Percentiles rank a stretch among this genome's conserved stretches.
Conservation (phyloP, 257 asterid species). For the Lycium barbarum region DNA sequence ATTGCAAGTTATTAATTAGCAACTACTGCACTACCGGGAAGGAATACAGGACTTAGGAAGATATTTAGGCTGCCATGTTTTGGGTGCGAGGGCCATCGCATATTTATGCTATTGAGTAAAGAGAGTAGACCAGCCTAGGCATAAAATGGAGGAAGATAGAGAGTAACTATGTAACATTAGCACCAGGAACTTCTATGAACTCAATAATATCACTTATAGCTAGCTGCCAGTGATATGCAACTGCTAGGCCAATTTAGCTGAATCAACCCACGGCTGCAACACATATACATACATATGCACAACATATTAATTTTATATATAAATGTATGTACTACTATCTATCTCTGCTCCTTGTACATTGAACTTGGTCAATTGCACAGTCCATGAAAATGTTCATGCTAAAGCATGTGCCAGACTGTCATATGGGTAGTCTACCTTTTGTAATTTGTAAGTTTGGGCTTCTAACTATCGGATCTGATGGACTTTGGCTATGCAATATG, state of each 20-base stretch:
- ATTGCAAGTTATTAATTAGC: not conserved
- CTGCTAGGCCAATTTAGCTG: not conserved
- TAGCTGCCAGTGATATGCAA: not conserved
- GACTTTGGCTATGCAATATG: not conserved
- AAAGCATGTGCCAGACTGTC: not conserved
- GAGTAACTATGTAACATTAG: not conserved
- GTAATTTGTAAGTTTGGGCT: not conserved
- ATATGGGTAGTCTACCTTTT: not conserved
- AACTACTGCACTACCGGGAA: not conserved
- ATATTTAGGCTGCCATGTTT: not conserved
- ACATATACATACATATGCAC: not conserved
- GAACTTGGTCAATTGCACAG: not conserved
- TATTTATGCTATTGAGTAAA: not conserved
- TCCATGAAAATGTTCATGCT: not conserved
- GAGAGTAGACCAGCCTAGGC: not conserved
- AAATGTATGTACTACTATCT: not conserved
- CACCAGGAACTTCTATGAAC: not conserved
- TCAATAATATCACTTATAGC: not conserved
- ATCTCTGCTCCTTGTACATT: not conserved
- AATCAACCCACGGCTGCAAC: not conserved
- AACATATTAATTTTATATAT: no score
- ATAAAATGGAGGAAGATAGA: constrained; percentile 15
- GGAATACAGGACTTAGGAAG: not conserved
- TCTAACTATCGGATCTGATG: not conserved
- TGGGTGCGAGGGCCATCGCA: not conserved